phyloP scores from a whole-genome alignment of 257 asterid species.

The Phtheirospermum japonicum region DNA sequence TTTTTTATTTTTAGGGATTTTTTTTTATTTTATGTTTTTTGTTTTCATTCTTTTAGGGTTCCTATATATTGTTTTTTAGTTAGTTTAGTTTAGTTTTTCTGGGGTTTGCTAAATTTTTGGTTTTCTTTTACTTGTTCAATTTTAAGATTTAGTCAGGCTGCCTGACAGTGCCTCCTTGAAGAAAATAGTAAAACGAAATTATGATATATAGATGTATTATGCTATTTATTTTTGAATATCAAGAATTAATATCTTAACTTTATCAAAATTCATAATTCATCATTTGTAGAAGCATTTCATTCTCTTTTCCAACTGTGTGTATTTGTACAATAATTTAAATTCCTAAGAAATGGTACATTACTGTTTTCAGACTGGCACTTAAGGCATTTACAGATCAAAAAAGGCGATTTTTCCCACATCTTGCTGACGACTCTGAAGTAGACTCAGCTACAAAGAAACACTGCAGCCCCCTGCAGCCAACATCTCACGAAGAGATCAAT shows the following conservation, averaged over 20 bases:
- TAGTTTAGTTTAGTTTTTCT: too few relatives aligned
- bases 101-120: too few relatives aligned
- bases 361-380: constrained; percentile 75
- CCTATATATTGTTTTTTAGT: too few relatives aligned
- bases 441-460: constrained; percentile 66
- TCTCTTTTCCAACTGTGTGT: not conserved
- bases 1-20: too few relatives aligned
- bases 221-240: too few relatives aligned
- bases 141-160: too few relatives aligned
- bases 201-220: not conserved
- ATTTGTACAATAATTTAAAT: not conserved
- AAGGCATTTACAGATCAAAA: constrained; percentile 91
- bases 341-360: not conserved
- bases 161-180: not conserved
- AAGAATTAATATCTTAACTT: too few relatives aligned
- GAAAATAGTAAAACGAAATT: not conserved
- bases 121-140: too few relatives aligned
- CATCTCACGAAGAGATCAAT: constrained; percentile 48
- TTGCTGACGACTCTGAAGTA: constrained; percentile 49
- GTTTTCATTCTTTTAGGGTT: too few relatives aligned
- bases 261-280: not conserved
- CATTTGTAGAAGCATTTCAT: not conserved
- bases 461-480: constrained; percentile 43
- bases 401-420: constrained; percentile 79
- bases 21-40: too few relatives aligned